Base-by-base conservation (phyloP, 495 filamentous ascomycete genomes). In the Penicillium riverlandense region DNA sequence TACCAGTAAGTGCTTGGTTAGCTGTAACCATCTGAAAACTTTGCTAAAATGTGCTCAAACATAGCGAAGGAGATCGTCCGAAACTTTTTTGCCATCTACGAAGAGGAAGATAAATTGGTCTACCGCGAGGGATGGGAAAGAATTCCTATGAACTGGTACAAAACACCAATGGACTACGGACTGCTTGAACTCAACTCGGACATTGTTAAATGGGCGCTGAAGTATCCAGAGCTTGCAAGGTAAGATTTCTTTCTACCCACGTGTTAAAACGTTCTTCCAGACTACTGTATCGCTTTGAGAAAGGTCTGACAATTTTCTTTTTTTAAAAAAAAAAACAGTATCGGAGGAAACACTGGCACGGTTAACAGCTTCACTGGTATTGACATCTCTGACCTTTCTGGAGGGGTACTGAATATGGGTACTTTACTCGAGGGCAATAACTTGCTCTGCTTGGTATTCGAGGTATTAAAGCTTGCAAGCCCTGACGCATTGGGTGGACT, bases 111-210 rank as follows among this genome's bases (percentile, higher is more conserved):
- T n/a, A 55, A 58, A 29, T 53, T 76, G 22, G 61, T 48, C 0
- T 75, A 70, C 47, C 64, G 49, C 2, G 57, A 67, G 31, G 76
- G 76, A 11, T 63, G 73, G 52, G 76, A 79, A 41, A 54, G 61
- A 12, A 78, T 79, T 33, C 79, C 80, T 0, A 65, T 77, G 27
- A 83, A 83, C 48, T 83, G 76, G 78, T 82, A 81, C 59, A 74
- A 71, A 37, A 68, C 75, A 4, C 56, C 66, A 13, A 44, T 61
- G 0, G 69, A 70, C 40, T 63, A 68, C 38, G 61, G 58, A 7
- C 47, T 62, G 2, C 32, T 66, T n/a, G 45, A 54, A 6, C 48
- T 68, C 7, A 69, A 74, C 30, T 29, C 66, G 13, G 72, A 77
- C 44, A 58, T 62, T 3, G 54, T 74, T 41, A 57, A 50, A 3